Evolutionary conservation across 441 rosid species (phyloP).

Genomic region (Isatis lusitanica): DNA sequence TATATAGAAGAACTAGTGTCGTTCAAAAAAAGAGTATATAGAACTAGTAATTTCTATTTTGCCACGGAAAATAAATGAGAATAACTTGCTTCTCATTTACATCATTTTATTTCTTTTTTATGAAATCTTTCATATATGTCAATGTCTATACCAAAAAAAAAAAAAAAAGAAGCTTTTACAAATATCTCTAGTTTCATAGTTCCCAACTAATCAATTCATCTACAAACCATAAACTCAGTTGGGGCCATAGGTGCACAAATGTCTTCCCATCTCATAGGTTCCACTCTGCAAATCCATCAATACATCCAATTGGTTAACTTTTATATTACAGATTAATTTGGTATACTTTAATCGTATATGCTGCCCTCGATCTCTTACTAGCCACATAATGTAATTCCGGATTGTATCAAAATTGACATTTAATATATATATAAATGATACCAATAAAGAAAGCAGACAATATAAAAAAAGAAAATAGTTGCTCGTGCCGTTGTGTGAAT

Average conservation of each 20-base stretch:
- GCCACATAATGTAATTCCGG: conserved; percentile 1
- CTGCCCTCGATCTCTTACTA: not conserved
- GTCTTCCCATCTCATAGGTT: not conserved
- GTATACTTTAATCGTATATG: not conserved
- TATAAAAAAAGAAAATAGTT: conserved; percentile 22
- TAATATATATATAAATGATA: not conserved
- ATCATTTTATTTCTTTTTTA: not conserved
- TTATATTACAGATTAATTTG: too few species aligned
- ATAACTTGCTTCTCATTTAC: not conserved
- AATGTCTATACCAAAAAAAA: not conserved
- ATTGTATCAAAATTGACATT: not conserved
- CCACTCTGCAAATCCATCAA: not conserved
- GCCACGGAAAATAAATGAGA: not conserved
- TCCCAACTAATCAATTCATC: not conserved
- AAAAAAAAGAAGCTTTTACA: not conserved
- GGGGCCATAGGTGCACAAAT: not conserved
- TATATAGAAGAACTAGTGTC: too few species aligned
- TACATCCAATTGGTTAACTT: not conserved
- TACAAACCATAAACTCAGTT: conserved; percentile 2
- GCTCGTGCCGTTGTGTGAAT: conserved; percentile 31
- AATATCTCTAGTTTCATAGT: not conserved
- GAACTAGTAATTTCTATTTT: not conserved
- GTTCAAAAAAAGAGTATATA: too few species aligned
- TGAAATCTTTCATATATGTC: not conserved
- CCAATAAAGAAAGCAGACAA: conserved; percentile 5